phyloP scores from a whole-genome alignment of 2,329 filamentous ascomycete species.

The Ceratocystiopsis brevicomis region DNA sequence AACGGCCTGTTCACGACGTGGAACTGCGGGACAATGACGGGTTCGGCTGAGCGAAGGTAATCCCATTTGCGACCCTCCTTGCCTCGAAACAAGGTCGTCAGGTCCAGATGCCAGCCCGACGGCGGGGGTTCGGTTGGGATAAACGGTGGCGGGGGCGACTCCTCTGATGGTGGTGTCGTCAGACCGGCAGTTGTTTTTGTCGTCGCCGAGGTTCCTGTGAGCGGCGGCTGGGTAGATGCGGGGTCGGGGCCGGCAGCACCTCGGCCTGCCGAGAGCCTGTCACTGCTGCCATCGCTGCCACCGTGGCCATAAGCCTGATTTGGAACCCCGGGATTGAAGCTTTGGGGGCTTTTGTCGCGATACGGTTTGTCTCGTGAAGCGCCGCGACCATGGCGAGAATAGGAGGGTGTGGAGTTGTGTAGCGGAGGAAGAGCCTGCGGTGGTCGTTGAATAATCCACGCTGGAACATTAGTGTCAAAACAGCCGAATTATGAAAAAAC shows the following conservation, averaged over 20 bases:
- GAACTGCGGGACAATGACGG: constrained; percentile 32
- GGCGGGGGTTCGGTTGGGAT: constrained; percentile 14
- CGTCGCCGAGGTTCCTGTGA: no score
- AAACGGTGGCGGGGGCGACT: constrained; percentile 11
- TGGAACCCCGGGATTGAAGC: no score
- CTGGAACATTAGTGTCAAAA: not conserved
- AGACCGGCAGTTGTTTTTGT: no score
- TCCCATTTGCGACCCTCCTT: constrained; percentile 35
- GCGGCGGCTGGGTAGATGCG: no score
- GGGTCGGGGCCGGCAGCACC: no score
- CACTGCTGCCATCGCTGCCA: no score
- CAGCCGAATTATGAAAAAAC: not conserved
- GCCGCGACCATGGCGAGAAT: constrained; percentile 3
- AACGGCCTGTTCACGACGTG: constrained; percentile 3
- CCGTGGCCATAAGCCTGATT: no score
- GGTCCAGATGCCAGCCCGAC: no score
- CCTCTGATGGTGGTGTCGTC: no score
- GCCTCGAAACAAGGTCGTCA: constrained; percentile 18
- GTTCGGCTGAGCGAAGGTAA: constrained; percentile 37
- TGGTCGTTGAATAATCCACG: constrained; percentile 10
- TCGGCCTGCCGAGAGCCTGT: no score
- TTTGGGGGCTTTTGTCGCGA: no score
- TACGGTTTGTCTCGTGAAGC: no score
- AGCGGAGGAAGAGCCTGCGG: constrained; percentile 8
- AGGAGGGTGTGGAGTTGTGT: constrained; percentile 9